These are phyloP conservation scores for Suillus weaverae DNA, from an alignment of 768 basidiomycete genomes.

Conservation along the genomic window DNA sequence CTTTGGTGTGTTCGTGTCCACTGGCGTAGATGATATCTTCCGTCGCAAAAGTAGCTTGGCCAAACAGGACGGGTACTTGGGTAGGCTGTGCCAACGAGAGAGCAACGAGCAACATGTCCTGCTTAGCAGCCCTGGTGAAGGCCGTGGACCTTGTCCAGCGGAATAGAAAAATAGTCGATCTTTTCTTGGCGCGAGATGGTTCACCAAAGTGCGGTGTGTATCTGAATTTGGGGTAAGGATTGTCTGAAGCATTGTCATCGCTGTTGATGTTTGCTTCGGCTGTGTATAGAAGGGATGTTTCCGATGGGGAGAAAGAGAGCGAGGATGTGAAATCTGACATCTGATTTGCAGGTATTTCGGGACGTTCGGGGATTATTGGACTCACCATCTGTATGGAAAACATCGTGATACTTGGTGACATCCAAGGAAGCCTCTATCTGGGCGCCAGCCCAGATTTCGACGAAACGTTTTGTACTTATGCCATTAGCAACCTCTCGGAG, in stretches of 20 bases:
- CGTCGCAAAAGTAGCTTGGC: constrained; percentile 55
- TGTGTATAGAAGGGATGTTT: constrained; percentile 54
- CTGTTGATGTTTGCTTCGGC: constrained; percentile 50
- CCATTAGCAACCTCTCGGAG: constrained; percentile 38
- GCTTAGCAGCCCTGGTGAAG: constrained; percentile 12
- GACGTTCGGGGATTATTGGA: not conserved
- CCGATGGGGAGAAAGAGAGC: constrained; percentile 54
- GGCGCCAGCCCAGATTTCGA: constrained; percentile 59
- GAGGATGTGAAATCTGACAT: constrained; percentile 51
- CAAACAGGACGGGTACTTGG: constrained; percentile 40
- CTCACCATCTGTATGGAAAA: constrained; percentile 64
- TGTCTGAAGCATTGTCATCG: constrained; percentile 21
- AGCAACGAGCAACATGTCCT: constrained; percentile 12
- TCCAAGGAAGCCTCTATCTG: constrained; percentile 48
- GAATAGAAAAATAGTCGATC: constrained; percentile 56
- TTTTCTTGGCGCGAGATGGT: constrained; percentile 49
- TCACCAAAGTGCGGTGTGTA: constrained; percentile 68
- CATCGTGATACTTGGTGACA: constrained; percentile 57
- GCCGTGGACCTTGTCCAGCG: constrained; percentile 36
- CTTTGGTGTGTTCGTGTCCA: constrained; percentile 58
- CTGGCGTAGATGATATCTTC: constrained; percentile 51
- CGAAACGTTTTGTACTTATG: constrained; percentile 43
- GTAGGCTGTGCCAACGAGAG: constrained; percentile 16
- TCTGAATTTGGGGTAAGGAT: constrained; percentile 43
- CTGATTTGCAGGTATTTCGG: not conserved